phyloP scores from a whole-genome alignment of 352 stramenopile genomes.

The Globisporangium takayamanum region DNA sequence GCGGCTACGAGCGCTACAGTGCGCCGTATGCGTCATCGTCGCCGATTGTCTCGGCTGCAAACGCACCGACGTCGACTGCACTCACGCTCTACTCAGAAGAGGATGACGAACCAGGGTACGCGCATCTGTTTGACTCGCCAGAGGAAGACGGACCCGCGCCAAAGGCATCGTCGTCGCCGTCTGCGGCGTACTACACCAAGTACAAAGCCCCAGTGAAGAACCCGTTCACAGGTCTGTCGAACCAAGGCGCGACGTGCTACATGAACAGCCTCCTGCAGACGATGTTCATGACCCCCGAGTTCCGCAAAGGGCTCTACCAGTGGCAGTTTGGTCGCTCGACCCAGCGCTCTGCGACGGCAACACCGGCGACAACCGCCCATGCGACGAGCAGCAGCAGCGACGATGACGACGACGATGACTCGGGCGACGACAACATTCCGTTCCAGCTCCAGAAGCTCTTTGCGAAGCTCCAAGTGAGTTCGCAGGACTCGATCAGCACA shows the following conservation, averaged over 20 bases:
- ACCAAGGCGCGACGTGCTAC: slow-evolving; percentile 92
- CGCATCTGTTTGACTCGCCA: slow-evolving; percentile 53
- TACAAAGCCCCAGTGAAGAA: slow-evolving; percentile 18
- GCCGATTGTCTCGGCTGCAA: background rate
- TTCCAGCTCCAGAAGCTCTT: slow-evolving; percentile 91
- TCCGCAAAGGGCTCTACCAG: slow-evolving; percentile 78
- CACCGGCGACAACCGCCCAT: slow-evolving; percentile 19
- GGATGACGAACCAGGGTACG: slow-evolving; percentile 23
- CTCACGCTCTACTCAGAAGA: slow-evolving; percentile 39
- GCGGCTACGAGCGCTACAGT: slow-evolving; percentile 13
- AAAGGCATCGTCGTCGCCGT: slow-evolving; percentile 14
- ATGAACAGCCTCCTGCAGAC: slow-evolving; percentile 92
- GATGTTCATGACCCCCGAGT: slow-evolving; percentile 88
- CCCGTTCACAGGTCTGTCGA: slow-evolving; percentile 75
- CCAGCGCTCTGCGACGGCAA: slow-evolving; percentile 6
- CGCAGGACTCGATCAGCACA: slow-evolving; percentile 60
- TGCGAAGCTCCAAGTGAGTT: slow-evolving; percentile 82
- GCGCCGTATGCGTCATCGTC: slow-evolving; percentile 9
- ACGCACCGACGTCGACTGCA: slow-evolving; percentile 29
- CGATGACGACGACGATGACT: slow-evolving; percentile 32
- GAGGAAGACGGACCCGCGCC: slow-evolving; percentile 6
- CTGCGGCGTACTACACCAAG: slow-evolving; percentile 6
- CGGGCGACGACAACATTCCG: slow-evolving; percentile 76
- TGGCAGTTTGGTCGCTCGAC: slow-evolving; percentile 27
- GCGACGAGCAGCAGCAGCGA: slow-evolving; percentile 7